phyloP scores from a whole-genome alignment of 352 stramenopile genomes.

The Phytophthora chlamydospora region DNA sequence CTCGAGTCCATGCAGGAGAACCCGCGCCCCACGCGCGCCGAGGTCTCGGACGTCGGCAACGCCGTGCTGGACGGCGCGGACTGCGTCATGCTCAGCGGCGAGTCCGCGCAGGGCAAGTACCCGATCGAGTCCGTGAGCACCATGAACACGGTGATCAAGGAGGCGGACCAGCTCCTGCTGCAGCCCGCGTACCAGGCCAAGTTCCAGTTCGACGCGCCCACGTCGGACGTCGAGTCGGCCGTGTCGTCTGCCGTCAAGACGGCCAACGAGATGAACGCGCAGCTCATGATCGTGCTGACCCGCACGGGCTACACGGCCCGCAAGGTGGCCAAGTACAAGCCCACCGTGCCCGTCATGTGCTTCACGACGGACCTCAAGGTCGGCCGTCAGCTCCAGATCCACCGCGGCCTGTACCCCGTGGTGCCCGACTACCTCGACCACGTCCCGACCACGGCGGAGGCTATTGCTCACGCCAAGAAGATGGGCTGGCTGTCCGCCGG shows the following conservation, averaged over 20 bases:
- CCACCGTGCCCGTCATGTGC: constrained; percentile 92
- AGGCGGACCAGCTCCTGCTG: constrained; percentile 82
- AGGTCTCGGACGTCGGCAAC: constrained; percentile 90
- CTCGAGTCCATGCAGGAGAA: constrained; percentile 91
- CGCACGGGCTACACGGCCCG: constrained; percentile 83
- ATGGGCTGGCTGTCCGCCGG: constrained; percentile 90
- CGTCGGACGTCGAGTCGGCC: constrained; percentile 83
- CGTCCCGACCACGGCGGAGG: constrained; percentile 78
- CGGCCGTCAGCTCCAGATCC: constrained; percentile 91
- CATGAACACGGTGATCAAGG: constrained; percentile 95
- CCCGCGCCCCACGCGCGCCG: constrained; percentile 83
- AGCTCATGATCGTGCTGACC: constrained; percentile 87
- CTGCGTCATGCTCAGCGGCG: constrained; percentile 88
- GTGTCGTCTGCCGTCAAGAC: constrained; percentile 87
- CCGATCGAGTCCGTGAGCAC: constrained; percentile 88
- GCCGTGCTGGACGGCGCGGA: constrained; percentile 87
- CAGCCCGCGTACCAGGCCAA: constrained; percentile 57
- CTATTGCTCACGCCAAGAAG: constrained; percentile 90
- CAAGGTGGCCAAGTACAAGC: constrained; percentile 91
- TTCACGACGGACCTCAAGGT: constrained; percentile 89
- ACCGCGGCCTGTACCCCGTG: constrained; percentile 82
- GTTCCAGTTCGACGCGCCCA: constrained; percentile 68
- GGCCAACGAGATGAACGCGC: constrained; percentile 82
- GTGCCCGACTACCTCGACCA: constrained; percentile 65
- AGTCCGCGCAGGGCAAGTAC: constrained; percentile 89